These are phyloP conservation scores for Rhynchospora pubera DNA, from an alignment of 176 grass and related monocot species.

Conservation along the genomic window DNA sequence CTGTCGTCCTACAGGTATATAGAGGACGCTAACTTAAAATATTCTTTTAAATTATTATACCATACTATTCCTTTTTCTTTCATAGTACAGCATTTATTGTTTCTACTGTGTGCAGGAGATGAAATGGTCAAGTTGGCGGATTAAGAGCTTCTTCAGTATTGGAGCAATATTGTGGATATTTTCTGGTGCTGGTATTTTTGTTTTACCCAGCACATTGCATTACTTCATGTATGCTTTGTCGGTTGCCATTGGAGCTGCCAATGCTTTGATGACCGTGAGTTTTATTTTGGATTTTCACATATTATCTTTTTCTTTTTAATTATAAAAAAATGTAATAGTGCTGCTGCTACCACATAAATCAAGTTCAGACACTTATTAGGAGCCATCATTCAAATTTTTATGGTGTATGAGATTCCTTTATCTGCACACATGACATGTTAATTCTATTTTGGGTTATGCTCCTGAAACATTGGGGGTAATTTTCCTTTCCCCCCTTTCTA, in stretches of 20 bases:
- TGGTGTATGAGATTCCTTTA: neutral
- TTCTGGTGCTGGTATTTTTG: slow-evolving; percentile 71
- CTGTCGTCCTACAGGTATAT: slow-evolving; percentile 79
- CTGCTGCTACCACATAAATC: neutral
- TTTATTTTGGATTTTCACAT: neutral
- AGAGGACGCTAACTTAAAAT: neutral
- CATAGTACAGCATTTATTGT: slow-evolving; percentile 14
- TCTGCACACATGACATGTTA: neutral
- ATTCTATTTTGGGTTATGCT: neutral
- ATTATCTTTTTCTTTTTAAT: neutral
- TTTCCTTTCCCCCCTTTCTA: neutral
- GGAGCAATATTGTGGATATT: slow-evolving; percentile 93
- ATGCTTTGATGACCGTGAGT: slow-evolving; percentile 95
- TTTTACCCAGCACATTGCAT: slow-evolving; percentile 64
- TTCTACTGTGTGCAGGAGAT: slow-evolving; percentile 56
- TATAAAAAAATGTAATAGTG: neutral
- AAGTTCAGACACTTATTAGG: neutral
- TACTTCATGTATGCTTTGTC: slow-evolving; percentile 77
- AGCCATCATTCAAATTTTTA: too few relatives aligned
- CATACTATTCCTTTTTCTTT: neutral
- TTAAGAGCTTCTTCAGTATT: slow-evolving; percentile 75
- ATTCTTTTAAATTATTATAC: neutral
- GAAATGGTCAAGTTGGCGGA: slow-evolving; percentile 72
- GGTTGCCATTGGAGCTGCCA: slow-evolving; percentile 66
- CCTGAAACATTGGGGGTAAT: neutral